phyloP scores from a whole-genome alignment of 2,329 filamentous ascomycete species.

The Colletotrichum abscissum region DNA sequence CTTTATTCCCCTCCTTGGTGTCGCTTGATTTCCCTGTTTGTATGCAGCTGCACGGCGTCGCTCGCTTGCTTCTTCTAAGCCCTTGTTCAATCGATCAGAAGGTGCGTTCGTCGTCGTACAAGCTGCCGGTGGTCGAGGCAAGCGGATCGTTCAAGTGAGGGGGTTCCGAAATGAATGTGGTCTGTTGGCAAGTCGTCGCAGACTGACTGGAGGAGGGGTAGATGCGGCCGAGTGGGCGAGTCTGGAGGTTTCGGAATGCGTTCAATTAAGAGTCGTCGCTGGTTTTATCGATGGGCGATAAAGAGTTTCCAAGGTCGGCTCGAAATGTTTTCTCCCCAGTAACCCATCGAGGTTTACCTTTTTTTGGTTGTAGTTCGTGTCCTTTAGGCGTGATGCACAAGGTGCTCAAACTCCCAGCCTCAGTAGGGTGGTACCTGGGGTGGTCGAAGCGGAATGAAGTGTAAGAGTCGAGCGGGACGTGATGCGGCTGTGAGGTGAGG shows the following conservation, averaged over 20 bases:
- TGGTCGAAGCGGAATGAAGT: not conserved
- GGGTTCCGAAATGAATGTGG: not conserved
- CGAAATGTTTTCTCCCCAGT: conserved; percentile 5
- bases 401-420: too few species aligned
- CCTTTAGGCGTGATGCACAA: not conserved
- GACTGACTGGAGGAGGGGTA: conserved; percentile 7
- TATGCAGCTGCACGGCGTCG: conserved; percentile 15
- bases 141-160: not conserved
- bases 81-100: not conserved
- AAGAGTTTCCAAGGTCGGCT: conserved; percentile 10
- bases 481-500: not conserved
- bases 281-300: conserved; percentile 23
- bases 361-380: not conserved
- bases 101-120: not conserved
- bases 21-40: not conserved
- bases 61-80: conserved; percentile 9
- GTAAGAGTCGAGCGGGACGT: conserved; percentile 8
- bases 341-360: conserved; percentile 17
- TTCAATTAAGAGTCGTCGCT: conserved; percentile 11
- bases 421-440: not conserved
- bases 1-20: not conserved
- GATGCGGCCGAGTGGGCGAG: not conserved
- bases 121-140: conserved; percentile 4
- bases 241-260: conserved; percentile 1
- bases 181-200: conserved; percentile 12